Base-by-base conservation (phyloP, 2,329 filamentous ascomycete genomes). In the Penicillium brasilianum region DNA sequence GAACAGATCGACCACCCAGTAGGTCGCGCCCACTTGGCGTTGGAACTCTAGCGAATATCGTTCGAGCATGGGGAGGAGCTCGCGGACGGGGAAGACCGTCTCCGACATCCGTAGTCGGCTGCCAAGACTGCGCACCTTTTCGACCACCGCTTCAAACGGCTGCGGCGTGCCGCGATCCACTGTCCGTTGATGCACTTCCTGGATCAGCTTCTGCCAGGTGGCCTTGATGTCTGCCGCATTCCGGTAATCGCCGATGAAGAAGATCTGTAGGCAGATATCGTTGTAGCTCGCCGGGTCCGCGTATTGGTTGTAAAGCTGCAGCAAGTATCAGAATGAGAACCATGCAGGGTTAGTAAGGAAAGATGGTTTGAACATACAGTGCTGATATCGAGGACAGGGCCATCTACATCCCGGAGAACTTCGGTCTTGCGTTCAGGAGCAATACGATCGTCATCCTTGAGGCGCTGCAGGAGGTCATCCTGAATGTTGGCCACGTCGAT, bases 401-500 rank as follows among this genome's bases (percentile, higher is more conserved):
- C 90, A 74, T 96, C 88, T 39, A 97, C 85, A 34, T 86, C 83
- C 48, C 83, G 76, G 60, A 90, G 78, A 25, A 96, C 87, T 59
- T 90, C 85, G 0, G 80, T 78, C 70, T 86, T 87, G 46, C 87
- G 86, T 52, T 89, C 86, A 0, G 82, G 78, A 13, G 83, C 80
- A 39, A 97, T 84, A 46, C 95, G 87, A 1, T 81, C 74, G 66
- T 99, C 95, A 10, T 84, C 84, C 72, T 84, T 87, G 55, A 99
- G 81, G 49, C 92, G 86, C 73, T 93, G 90, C 25, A 98, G 77
- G 44, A 98, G 79, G 70, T 99, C 95, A 72, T 97, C 92, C 76
- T 99, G 95, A 56, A 99, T 95, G 71, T 95, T 94, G 14, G 93
- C 94, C 53, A 98, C 87, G 70, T 99, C 95, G 10, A 99, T 87